Base-by-base conservation (phyloP, 2,329 filamentous ascomycete genomes). In the Hymenoscyphus linearis region DNA sequence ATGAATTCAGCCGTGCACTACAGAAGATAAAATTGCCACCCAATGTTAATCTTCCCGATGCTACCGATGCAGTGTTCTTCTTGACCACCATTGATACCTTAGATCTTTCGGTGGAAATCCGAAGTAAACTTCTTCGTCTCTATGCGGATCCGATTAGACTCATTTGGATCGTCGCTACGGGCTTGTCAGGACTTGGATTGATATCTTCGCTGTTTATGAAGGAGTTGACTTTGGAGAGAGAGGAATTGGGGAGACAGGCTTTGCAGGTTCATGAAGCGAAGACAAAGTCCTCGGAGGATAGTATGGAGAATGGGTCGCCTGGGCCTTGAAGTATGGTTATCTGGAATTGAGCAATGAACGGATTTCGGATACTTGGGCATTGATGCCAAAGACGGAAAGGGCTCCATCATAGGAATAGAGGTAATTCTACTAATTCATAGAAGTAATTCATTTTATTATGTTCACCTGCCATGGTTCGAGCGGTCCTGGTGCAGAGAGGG, bases 161-260 rank as follows among this genome's bases (percentile, higher is more conserved):
- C 6, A 56, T 56, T 27, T 56, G 54, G 54, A 14, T 56, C 18
- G 22, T 35, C 13, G 54, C 54, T 12, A 37, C 54, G n/a, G 31
- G 13, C 0, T 27, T 56, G 22, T 40, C 54, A 13, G 54, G 16
- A 10, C 5, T 56, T 56, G 54, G 54, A 3, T 26, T 56, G 18
- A 18, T 56, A 14, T 56, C 54, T 16, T 37, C 54, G 22, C 22
- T 56, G 14, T 56, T 56, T 35, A 36, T 56, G 54, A 40, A 56
- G 35, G 54, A 56, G 35, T 27, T 56, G n/a, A 56, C 54, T 34
- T 22, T 56, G 16, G 54, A 56, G 6, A 13, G 54, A 16, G 54
- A 56, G 35, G 54, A 56, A 25, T 25, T 56, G 31, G 54, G 54
- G 18, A 26, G 54, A n/a, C 54, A 56, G n/a, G 54, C 54, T 40